Evolutionary conservation across 2,329 filamentous ascomycete genomes (phyloP).

Genomic region (Ophiocordyceps camponoti-rufipedis): DNA sequence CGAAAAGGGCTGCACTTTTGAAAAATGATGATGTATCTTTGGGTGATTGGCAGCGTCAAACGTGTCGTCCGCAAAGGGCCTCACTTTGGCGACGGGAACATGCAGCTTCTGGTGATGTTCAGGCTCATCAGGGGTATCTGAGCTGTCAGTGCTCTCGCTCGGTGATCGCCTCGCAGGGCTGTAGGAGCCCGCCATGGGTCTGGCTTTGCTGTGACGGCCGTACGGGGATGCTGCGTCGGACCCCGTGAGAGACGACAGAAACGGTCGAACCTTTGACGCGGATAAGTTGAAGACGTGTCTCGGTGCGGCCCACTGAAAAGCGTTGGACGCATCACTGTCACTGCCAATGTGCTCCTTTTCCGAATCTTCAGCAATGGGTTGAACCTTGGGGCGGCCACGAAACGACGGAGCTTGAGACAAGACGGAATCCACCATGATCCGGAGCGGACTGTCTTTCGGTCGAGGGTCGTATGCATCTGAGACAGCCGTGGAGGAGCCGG

Average conservation of each 20-base stretch:
- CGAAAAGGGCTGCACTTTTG: slow-evolving; percentile 2
- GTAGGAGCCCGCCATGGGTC: slow-evolving; percentile 1
- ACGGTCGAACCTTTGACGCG: slow-evolving; percentile 2
- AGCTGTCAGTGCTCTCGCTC: not conserved
- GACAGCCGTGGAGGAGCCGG: slow-evolving; percentile 3
- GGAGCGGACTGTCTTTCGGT: not conserved
- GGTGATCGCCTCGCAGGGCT: not conserved
- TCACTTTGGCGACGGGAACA: slow-evolving; percentile 1
- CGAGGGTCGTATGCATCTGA: not conserved
- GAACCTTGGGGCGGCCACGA: not conserved
- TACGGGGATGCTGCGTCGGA: not conserved
- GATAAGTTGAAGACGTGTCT: not conserved
- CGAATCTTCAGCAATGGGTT: not conserved
- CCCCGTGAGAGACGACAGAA: not conserved
- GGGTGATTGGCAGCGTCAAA: slow-evolving; percentile 1
- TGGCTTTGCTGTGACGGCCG: slow-evolving; percentile 1
- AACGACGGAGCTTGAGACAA: not conserved
- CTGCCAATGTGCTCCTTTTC: not conserved
- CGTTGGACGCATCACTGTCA: not conserved
- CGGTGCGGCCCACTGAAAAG: too few species aligned
- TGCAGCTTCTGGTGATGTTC: not conserved
- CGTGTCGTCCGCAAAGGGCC: slow-evolving; percentile 1
- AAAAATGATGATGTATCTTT: slow-evolving; percentile 4
- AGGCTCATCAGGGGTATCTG: not conserved
- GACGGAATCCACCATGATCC: not conserved